These are phyloP conservation scores for Hippophae tibetana DNA, from an alignment of 306 rosid genomes.

Conservation along the genomic window DNA sequence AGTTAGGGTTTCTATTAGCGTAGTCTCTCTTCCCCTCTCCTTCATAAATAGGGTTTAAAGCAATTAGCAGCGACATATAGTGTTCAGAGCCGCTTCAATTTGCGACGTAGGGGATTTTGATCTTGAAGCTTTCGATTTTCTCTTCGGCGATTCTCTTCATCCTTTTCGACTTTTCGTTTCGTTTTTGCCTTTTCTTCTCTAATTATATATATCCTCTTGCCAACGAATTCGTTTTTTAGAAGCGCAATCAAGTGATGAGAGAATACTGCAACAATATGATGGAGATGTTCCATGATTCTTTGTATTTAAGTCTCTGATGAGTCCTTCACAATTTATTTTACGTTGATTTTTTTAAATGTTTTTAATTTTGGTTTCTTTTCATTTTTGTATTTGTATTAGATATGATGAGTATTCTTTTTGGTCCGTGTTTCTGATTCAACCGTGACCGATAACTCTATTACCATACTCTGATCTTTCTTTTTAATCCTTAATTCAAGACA, in stretches of 20 bases:
- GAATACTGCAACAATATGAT: slow-evolving; percentile 84
- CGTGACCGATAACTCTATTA: slow-evolving; percentile 42
- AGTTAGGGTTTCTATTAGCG: no score
- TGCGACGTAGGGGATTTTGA: no score
- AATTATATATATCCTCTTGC: no score
- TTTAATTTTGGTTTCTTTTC: background rate
- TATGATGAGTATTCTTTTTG: slow-evolving; percentile 45
- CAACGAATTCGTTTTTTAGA: background rate
- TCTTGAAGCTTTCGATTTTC: no score
- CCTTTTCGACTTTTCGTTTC: no score
- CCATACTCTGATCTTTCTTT: slow-evolving; percentile 48
- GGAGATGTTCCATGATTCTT: slow-evolving; percentile 54
- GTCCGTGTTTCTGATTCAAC: slow-evolving; percentile 72
- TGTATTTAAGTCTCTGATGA: slow-evolving; percentile 91
- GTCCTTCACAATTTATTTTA: background rate
- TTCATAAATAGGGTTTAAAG: no score
- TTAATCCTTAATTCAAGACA: background rate
- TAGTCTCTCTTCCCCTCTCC: no score
- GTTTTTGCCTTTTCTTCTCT: no score
- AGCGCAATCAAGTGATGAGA: slow-evolving; percentile 51
- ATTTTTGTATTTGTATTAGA: slow-evolving; percentile 3
- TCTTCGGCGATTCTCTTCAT: no score
- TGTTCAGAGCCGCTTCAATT: no score
- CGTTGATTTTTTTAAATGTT: background rate
- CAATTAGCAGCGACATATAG: no score